A percentile compares a stretch with the other conserved stretches of the same genome.
Evolutionary conservation across 2,329 filamentous ascomycete genomes (phyloP).

Genomic region (Phaeosphaeriaceae sp.): DNA sequence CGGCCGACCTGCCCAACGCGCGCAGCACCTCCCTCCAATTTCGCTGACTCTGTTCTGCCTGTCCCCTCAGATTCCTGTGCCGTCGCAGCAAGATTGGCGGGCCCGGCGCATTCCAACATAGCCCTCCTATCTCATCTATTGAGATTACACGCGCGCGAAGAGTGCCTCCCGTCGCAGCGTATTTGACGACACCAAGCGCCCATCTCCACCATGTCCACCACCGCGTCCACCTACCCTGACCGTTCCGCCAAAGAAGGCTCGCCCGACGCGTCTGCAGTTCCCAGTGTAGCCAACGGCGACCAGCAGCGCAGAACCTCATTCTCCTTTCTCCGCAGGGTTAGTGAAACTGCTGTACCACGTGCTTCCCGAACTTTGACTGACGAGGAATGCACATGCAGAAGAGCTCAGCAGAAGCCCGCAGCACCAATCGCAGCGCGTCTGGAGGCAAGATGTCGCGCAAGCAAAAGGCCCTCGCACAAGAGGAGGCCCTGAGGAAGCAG

Average conservation of each 20-base stretch:
- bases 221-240: conserved; percentile 24
- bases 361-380: neutral
- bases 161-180: conserved; percentile 3
- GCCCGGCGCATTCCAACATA: conserved; percentile 21
- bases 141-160: conserved; percentile 33
- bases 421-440: conserved; percentile 36
- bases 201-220: conserved; percentile 35
- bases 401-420: conserved; percentile 37
- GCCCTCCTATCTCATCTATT: conserved; percentile 30
- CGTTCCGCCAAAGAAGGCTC: conserved; percentile 31
- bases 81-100: conserved; percentile 15
- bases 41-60: conserved; percentile 11
- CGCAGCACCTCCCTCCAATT: conserved; percentile 30
- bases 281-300: conserved; percentile 25
- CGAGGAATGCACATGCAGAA: neutral
- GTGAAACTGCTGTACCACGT: conserved; percentile 7
- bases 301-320: conserved; percentile 41
- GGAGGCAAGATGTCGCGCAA: conserved; percentile 61
- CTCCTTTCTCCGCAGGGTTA: conserved; percentile 45
- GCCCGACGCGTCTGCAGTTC: conserved; percentile 32
- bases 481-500: conserved; percentile 63
- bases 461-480: conserved; percentile 58
- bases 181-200: conserved; percentile 32
- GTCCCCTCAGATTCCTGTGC: conserved; percentile 8
- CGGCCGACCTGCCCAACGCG: conserved; percentile 12